Evolutionary conservation across 176 grass and related monocot genomes (phyloP), one percentile per base, ranked within the genome.

Genomic region (Dendrocalamus sinicus): DNA sequence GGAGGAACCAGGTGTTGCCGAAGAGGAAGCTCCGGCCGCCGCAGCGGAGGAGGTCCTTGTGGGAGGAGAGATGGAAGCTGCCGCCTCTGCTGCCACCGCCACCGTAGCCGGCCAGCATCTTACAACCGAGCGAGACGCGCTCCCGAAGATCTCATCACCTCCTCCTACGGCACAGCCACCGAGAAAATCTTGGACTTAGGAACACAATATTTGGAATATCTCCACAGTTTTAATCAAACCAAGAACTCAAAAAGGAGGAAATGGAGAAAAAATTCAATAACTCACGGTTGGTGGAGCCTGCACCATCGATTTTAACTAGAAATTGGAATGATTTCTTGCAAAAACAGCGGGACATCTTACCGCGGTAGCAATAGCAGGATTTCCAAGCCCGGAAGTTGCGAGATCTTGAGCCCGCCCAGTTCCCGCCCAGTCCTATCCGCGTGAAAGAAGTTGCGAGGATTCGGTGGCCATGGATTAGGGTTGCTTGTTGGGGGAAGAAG

Each of bases 1-100:
- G 87, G 59, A 95, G 82, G 72, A 93, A 93, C 91, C 93, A 95
- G 39, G 93, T 95, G 62, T 89, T 95, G n/a, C 93, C 93, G 59
- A 93, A 89, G 72, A 89, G 87, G 77, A 93, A 95, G 80, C 88
- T 95, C 74, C 91, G 83, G 70, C 88, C 68, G 20, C 80, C 84
- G 58, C 78, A 81, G 51, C 82, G 60, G 30, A 89, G 64, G 45
- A 85, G 54, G 77, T 92, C 86, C 51, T 86, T 92, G 47, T 81
- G 80, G 79, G 82, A 85, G 78, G 86, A 83, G 82, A 92, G 83
- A 73, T 85, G 77, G 65, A 75, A 76, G 70, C 81, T 17, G 37
- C 81, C 45, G 81, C 80, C 59, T 14, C 72, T 16, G 53, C 81
- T 35, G 80, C 80, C 60, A 5, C 73, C 51, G 24, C 63, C 45